A percentile compares a stretch with the other conserved stretches of the same genome.
Evolutionary conservation across 257 asterid genomes (phyloP).

Genomic region (Solanum okadae): DNA sequence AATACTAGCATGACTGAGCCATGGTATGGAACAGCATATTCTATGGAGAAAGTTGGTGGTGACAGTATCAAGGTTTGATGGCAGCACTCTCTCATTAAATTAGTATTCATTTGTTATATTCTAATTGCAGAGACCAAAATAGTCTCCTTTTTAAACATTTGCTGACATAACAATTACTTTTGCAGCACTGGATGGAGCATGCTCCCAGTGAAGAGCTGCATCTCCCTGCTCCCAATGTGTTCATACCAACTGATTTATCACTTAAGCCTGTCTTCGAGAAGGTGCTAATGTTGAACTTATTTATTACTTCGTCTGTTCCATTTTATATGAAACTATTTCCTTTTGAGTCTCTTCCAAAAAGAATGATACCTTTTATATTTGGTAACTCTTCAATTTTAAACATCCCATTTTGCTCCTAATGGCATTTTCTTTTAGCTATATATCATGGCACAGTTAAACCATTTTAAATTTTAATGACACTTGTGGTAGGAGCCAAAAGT

Average conservation of each 20-base stretch:
- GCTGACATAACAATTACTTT: not conserved
- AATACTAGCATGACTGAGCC: conserved; percentile 57
- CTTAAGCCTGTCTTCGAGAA: conserved; percentile 50
- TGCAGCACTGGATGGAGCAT: conserved; percentile 70
- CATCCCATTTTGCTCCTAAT: not conserved
- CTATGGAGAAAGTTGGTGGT: conserved; percentile 49
- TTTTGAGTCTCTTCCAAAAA: not conserved
- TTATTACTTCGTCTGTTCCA: not conserved
- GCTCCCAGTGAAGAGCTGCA: conserved; percentile 62
- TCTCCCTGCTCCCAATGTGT: conserved; percentile 69
- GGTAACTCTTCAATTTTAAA: not conserved
- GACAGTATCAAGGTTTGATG: conserved; percentile 66
- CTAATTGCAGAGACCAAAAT: not conserved
- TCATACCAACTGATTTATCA: conserved; percentile 90
- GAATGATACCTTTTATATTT: not conserved
- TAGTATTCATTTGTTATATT: conserved; percentile 1
- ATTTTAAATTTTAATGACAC: not conserved
- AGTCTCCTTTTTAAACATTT: not conserved
- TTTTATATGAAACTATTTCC: not conserved
- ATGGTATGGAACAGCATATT: conserved; percentile 92
- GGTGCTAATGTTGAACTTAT: conserved; percentile 28
- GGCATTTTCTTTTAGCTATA: not conserved
- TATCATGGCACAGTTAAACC: not conserved
- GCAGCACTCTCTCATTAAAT: not conserved
- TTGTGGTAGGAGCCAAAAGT: not conserved